Evolutionary conservation across 1,284 basidiomycete genomes (phyloP), one percentile per base, ranked within the genome.

Genomic region (Macrocystidia cucumis): DNA sequence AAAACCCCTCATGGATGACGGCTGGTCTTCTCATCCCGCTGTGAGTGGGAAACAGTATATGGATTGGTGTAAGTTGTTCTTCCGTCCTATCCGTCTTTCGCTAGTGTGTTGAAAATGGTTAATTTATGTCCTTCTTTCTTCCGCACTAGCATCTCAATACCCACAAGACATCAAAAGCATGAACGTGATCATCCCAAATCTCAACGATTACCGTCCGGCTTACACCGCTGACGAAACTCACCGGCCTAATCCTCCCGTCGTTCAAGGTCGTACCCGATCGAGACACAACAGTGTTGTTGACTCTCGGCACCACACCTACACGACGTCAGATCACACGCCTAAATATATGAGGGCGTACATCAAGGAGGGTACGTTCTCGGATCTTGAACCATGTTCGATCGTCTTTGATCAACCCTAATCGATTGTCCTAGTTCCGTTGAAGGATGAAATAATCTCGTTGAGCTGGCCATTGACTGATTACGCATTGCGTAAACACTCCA

Each of bases 401-500:
- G 23, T 25, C 23, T 25, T 25, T 8, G 8, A 8, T 8, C 8
- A 25, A 12, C 23, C 23, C 23, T 25, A 8, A 12, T 25, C 12
- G 8, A 25, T 25, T 8, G 12, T 25, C 23, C 29, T 18, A 51
- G 51, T 48, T 13, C 44, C 48, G 1, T 46, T 52, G 43, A 54
- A 53, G 40, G 46, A 45, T 28, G 48, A 48, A 35, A 43, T 45
- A 3, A 48, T 55, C 29, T 41, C 48, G 11, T 45, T 60, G 18
- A 49, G 51, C 34, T 62, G 59, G 59, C 58, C 57, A 11, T 44
- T 62, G 20, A 41, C 52, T 14, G 56, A 57, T 26, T 49, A 41
- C 29, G 35, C 37, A 17, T 33, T 34, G 30, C 44, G 51, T 19
- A 53, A 38, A 19, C 44, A 44, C 17, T 32, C 36, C 9, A 26